phyloP scores from a whole-genome alignment of 1,284 basidiomycete species.

The Jaminaea rosea region DNA sequence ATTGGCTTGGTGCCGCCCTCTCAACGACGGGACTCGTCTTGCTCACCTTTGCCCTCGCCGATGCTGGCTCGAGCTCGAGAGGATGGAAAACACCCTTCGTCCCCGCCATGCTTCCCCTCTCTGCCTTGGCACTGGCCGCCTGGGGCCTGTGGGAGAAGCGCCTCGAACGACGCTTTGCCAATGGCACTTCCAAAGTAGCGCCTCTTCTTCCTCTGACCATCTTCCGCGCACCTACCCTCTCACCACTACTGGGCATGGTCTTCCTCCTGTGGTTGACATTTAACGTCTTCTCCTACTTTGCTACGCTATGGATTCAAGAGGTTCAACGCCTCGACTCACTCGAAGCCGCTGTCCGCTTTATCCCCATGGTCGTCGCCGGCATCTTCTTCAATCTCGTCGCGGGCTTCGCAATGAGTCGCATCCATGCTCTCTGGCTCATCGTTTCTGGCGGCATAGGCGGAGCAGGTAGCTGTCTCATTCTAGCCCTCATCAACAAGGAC shows the following conservation, averaged over 20 bases:
- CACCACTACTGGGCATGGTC: slow-evolving; percentile 60
- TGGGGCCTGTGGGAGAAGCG: slow-evolving; percentile 66
- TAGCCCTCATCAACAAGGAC: slow-evolving; percentile 60
- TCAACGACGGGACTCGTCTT: slow-evolving; percentile 67
- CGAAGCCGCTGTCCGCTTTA: slow-evolving; percentile 63
- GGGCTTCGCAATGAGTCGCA: slow-evolving; percentile 23
- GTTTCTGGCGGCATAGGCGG: slow-evolving; percentile 52
- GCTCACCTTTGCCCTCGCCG: slow-evolving; percentile 68
- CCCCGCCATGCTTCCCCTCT: slow-evolving; percentile 57
- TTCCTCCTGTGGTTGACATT: slow-evolving; percentile 65
- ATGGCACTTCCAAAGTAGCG: slow-evolving; percentile 10
- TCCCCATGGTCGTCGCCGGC: slow-evolving; percentile 58
- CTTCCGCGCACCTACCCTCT: slow-evolving; percentile 27
- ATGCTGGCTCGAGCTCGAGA: slow-evolving; percentile 61
- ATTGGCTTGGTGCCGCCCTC: slow-evolving; percentile 71
- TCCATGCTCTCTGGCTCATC: slow-evolving; percentile 39
- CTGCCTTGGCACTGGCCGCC: slow-evolving; percentile 55
- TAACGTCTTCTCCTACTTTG: slow-evolving; percentile 35
- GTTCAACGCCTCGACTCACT: slow-evolving; percentile 53
- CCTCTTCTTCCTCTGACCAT: slow-evolving; percentile 34
- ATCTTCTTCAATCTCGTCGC: slow-evolving; percentile 39
- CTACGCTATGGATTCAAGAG: slow-evolving; percentile 14
- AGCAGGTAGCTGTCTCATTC: slow-evolving; percentile 54
- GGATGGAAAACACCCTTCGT: slow-evolving; percentile 62
- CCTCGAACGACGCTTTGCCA: slow-evolving; percentile 54